A percentile compares a stretch with the other conserved stretches of the same genome.
Evolutionary conservation across 1,284 basidiomycete genomes (phyloP).

Genomic region (Leccinum pachyderme): DNA sequence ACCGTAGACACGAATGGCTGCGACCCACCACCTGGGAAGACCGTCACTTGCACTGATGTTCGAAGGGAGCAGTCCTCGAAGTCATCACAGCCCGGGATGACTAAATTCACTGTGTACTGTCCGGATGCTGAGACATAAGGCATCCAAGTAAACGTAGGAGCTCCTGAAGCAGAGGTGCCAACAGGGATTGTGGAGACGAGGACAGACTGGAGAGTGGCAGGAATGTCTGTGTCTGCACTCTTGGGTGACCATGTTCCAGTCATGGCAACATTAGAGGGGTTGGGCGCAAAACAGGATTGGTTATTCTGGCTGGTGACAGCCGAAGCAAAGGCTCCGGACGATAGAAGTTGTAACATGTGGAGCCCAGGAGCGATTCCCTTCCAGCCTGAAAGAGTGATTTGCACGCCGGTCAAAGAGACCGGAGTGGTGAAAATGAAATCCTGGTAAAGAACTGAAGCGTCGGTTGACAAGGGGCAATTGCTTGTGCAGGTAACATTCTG

Average conservation of each 20-base stretch:
- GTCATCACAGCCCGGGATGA: slow-evolving; percentile 83
- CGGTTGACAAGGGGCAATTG: slow-evolving; percentile 72
- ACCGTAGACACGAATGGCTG: slow-evolving; percentile 67
- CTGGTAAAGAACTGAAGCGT: slow-evolving; percentile 77
- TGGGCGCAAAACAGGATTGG: slow-evolving; percentile 73
- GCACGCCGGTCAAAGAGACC: slow-evolving; percentile 75
- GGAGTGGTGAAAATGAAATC: slow-evolving; percentile 78
- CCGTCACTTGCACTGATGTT: slow-evolving; percentile 80
- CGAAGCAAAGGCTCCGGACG: slow-evolving; percentile 85
- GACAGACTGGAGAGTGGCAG: slow-evolving; percentile 78
- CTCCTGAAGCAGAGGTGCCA: slow-evolving; percentile 55
- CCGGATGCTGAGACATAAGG: slow-evolving; percentile 89
- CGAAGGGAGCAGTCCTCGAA: slow-evolving; percentile 80
- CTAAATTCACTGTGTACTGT: slow-evolving; percentile 80
- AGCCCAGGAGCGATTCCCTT: slow-evolving; percentile 79
- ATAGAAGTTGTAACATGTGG: slow-evolving; percentile 87
- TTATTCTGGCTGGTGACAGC: slow-evolving; percentile 60
- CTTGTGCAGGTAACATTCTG: slow-evolving; percentile 71
- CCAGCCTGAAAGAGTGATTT: slow-evolving; percentile 79
- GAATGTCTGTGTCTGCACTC: slow-evolving; percentile 64
- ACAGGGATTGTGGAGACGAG: slow-evolving; percentile 69
- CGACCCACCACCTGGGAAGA: slow-evolving; percentile 73
- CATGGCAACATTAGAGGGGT: slow-evolving; percentile 58
- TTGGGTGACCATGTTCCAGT: slow-evolving; percentile 72
- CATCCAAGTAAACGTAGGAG: slow-evolving; percentile 83